Base-by-base conservation (phyloP, 2,329 filamentous ascomycete genomes). In the Orbilia oligospora region DNA sequence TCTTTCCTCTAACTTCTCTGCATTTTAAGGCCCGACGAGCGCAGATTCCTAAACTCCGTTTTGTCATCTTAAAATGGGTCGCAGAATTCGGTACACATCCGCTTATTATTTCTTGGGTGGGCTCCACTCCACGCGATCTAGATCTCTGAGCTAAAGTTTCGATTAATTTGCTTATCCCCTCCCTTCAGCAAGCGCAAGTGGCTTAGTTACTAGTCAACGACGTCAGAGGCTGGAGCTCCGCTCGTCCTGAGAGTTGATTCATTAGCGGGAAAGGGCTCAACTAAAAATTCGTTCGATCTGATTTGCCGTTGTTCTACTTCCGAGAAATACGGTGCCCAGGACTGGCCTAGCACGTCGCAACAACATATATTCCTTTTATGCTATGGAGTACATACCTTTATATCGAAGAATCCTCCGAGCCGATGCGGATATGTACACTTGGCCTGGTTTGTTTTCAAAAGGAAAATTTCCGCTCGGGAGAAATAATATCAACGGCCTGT, bases 141-240 rank as follows among this genome's bases (percentile, higher is more conserved):
- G 33, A 61, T 61, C 56, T 27, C 36, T 22, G 3, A 22, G 30
- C 30, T 44, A 44, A 44, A 1, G 33, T 27, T 61, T 44, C 36
- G 36, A 27, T 18, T 30, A 27, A 44, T 44, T 27, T 41, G 33
- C 53, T 38, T 38, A 44, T 30, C 33, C 36, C 38, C 56, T 44
- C 18, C 36, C 38, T 36, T 61, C n/a, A 44, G 18, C 33, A n/a
- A 41, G 33, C 56, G 56, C 56, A 61, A 61, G 36, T 61, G 20
- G 56, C 56, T 61, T 44, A 18, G 56, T 24, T 61, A 27, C 33
- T 44, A 22, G 5, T 20, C 3, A 36, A 44, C 36, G 22, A 44
- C 56, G 56, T 61, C 36, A 44, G 56, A 61, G 56, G 56, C 56
- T 61, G 56, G 53, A 61, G 56, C 36, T 61, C 56, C 36, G 56